Conservation (phyloP, 2,329 filamentous ascomycete genomes). For the Cordyceps javanica region DNA sequence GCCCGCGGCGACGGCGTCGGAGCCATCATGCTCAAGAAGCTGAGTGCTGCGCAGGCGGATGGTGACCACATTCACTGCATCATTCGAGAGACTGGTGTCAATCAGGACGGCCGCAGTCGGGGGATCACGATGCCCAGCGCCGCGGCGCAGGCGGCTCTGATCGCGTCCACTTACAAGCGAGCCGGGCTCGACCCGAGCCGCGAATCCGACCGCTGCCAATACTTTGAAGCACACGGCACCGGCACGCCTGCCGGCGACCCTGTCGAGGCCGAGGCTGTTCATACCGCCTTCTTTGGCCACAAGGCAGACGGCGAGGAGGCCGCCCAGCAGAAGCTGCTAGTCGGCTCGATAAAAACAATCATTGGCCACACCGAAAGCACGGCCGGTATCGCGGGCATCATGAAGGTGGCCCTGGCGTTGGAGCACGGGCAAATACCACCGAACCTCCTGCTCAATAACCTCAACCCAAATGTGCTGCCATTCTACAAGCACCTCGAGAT, state of each 20-base stretch:
- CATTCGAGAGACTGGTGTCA: conserved; percentile 41
- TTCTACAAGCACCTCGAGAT: conserved; percentile 16
- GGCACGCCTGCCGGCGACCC: conserved; percentile 46
- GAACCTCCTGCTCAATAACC: conserved; percentile 18
- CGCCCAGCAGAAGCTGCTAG: conserved; percentile 12
- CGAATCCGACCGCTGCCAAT: conserved; percentile 23
- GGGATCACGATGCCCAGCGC: conserved; percentile 49
- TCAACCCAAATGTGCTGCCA: conserved; percentile 18
- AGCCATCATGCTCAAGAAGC: conserved; percentile 39
- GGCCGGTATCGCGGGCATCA: conserved; percentile 20
- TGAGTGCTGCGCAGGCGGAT: conserved; percentile 39
- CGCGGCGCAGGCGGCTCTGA: conserved; percentile 33
- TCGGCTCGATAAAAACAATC: conserved; percentile 21
- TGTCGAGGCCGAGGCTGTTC: conserved; percentile 36
- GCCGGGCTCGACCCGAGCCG: conserved; percentile 18
- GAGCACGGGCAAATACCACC: conserved; percentile 18
- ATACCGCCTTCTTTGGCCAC: background rate
- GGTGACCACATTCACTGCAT: conserved; percentile 45
- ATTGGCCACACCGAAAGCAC: conserved; percentile 16
- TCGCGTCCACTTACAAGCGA: conserved; percentile 22
- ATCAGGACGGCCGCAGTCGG: conserved; percentile 46
- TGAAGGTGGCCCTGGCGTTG: conserved; percentile 19
- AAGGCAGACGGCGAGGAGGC: background rate
- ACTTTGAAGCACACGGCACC: conserved; percentile 41
- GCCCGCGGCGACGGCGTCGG: conserved; percentile 46